Base-by-base conservation (phyloP, 768 basidiomycete genomes). In the Amanita exitialis region DNA sequence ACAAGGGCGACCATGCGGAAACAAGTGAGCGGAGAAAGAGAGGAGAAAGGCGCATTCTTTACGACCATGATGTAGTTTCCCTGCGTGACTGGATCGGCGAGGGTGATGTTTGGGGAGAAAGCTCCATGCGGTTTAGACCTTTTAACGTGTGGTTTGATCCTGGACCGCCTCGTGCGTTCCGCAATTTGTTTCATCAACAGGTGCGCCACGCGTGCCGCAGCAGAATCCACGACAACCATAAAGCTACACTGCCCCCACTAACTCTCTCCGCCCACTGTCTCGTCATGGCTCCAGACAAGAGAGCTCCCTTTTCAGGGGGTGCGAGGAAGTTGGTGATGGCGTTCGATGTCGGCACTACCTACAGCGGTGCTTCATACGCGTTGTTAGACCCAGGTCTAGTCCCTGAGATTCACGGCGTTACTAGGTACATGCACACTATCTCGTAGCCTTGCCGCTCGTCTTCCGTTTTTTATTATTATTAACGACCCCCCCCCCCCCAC, bases 101-200 rank as follows among this genome's bases (percentile, higher is more conserved):
- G 18, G 25, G 38, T n/a, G 25, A 30, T 39, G 25, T 49, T 38
- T 32, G 10, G 9, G 47, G 18, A 4, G 25, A 16, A 16, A 36
- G 13, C 32, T 27, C 55, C 62, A 66, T 66, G 67, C 66, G 67
- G 67, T 62, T 53, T 49, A 62, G 62, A 66, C 65, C 65, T 69
- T 66, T 60, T 55, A 38, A 43, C 56, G 54, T 54, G 43, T 44
- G 43, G 27, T 21, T 46, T 53, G 35, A 51, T 53, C 20, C 28
- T 28, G 36, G 18, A 5, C 15, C 7, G 37, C 47, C 47, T 39
- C 36, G 47, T 49, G 47, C 18, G 6, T 15, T 18, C 18, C 16
- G 28, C 13, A 43, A 43, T 23, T 25, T 27, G 43, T 44, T 44
- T 44, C 43, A 44, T 10, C 23, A 28, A 16, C 43, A 44, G 15